Evolutionary conservation across 345 rosid species (phyloP).

Genomic region (Pistacia vera): DNA sequence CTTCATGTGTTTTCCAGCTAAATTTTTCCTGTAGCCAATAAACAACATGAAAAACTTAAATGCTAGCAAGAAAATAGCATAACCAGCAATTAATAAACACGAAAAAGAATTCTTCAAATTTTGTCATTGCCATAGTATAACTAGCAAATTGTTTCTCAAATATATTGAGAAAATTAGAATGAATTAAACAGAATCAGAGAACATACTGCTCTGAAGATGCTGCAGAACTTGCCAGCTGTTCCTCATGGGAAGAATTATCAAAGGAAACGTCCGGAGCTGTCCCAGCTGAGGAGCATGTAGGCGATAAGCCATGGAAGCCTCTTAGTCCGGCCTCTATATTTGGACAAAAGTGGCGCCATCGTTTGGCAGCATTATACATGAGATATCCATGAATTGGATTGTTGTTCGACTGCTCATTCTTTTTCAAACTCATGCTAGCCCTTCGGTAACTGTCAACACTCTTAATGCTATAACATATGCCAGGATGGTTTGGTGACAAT

Average conservation of each 20-base stretch:
- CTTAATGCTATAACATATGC: constrained; percentile 33
- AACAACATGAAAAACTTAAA: neutral
- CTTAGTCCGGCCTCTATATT: constrained; percentile 44
- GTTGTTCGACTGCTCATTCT: constrained; percentile 39
- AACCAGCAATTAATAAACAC: neutral
- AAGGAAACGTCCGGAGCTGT: constrained; percentile 69
- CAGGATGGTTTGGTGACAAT: constrained; percentile 22
- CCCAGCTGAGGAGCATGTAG: constrained; percentile 53
- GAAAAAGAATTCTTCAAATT: neutral
- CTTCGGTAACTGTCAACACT: constrained; percentile 38
- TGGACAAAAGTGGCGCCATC: constrained; percentile 40
- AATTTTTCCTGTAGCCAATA: constrained; percentile 41
- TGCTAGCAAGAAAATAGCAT: neutral
- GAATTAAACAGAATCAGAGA: constrained; percentile 14
- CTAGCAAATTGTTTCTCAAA: neutral
- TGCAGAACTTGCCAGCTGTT: constrained; percentile 45
- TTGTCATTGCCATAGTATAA: neutral
- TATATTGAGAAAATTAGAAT: neutral
- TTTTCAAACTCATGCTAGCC: constrained; percentile 66
- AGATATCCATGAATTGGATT: constrained; percentile 53
- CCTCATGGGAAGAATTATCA: constrained; percentile 59
- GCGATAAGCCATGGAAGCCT: constrained; percentile 54
- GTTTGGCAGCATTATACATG: constrained; percentile 52
- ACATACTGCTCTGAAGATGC: constrained; percentile 64
- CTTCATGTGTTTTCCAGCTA: constrained; percentile 55